These are phyloP conservation scores for Dillenia suffruticosa DNA, from an alignment of 164 flowering plant species.

Conservation along the genomic window DNA sequence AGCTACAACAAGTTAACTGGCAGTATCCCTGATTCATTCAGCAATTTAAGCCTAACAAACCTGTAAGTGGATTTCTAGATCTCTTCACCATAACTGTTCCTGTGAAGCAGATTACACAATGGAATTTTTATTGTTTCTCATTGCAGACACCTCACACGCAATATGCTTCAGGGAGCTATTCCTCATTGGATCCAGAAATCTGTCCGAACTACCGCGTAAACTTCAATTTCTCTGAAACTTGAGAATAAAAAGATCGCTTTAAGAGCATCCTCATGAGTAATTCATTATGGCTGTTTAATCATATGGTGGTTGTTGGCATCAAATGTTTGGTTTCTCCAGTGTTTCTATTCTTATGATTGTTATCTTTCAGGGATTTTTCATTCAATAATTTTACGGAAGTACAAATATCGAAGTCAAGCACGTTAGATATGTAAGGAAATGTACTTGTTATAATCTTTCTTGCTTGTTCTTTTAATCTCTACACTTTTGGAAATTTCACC, in stretches of 20 bases:
- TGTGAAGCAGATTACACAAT: background rate
- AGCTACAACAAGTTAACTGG: background rate
- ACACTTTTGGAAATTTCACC: background rate
- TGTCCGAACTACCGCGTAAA: no score
- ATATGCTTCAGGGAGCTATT: background rate
- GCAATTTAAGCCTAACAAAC: background rate
- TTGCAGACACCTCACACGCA: background rate
- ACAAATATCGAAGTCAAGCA: background rate
- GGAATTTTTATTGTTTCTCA: background rate
- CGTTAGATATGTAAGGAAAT: background rate
- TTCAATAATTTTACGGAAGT: background rate
- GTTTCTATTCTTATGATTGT: background rate
- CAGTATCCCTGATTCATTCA: background rate
- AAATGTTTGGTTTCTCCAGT: background rate
- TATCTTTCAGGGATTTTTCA: constrained; percentile 1
- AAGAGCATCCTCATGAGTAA: no score
- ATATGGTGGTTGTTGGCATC: background rate
- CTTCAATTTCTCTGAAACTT: no score
- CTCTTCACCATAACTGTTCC: background rate
- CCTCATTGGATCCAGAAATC: background rate
- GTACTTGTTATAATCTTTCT: background rate
- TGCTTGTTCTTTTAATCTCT: background rate
- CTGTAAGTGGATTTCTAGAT: background rate
- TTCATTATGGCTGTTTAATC: background rate
- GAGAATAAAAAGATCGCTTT: no score